Base-by-base conservation (phyloP, 345 rosid species). In the Eucalyptus marginata region DNA sequence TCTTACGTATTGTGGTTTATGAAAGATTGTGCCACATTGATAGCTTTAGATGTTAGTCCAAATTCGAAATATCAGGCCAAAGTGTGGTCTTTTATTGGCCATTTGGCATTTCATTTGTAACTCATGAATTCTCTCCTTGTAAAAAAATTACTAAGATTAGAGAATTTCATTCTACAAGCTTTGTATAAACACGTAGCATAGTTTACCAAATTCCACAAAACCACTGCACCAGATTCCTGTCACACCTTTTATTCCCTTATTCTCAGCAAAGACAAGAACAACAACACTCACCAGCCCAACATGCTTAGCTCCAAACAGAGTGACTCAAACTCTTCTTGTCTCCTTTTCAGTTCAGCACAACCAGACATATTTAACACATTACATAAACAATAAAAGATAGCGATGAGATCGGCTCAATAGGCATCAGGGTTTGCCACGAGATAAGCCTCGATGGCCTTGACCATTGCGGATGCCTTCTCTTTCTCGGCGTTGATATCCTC, bases 401-500 rank as follows among this genome's bases (percentile, higher is more conserved):
- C 14, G 83, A 76, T 2, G 16, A 20, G 47, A 76, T 76, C 3
- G 47, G 20, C 27, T 29, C 40, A 46, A 10, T 79, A 91, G 14
- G 91, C 91, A 43, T 90, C 84, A 54, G 94, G 93, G 85, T 93
- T 89, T 4, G 93, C 90, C 40, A 91, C 18, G 68, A 93, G 86
- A 85, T 91, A 90, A 16, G 89, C 91, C 91, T 93, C 93, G 5
- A 93, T 43, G 66, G 91, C 92, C 90, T 93, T 89, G 89, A 89
- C 84, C 64, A 91, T 22, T 1, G 56, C 91, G 14, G 79, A 86
- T 5, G 86, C 89, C 80, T 84, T 54, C 86, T 88, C 89, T 12
- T 89, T 88, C 88, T 88, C 71, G 3, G 49, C 51, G 80, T 87
- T 90, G 87, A 84, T 87, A 86, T 66, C 68, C 86, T 89, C 92